phyloP scores from a whole-genome alignment of 306 rosid genomes.

The Trifolium subterraneum region DNA sequence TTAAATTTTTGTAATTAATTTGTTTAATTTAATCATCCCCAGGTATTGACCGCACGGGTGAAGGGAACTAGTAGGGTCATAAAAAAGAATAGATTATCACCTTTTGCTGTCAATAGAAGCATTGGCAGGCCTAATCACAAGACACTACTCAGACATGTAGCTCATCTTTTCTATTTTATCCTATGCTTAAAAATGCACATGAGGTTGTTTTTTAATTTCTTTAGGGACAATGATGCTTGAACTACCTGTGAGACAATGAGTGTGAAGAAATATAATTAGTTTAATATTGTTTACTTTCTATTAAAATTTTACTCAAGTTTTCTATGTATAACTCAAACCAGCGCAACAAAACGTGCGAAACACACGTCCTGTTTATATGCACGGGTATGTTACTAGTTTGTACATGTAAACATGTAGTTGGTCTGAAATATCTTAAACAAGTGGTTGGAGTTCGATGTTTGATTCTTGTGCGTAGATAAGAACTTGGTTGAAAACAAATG shows the following conservation, averaged over 20 bases:
- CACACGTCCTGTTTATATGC: no score
- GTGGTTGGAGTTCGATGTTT: no score
- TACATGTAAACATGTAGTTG: no score
- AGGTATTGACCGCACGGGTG: conserved; percentile 79
- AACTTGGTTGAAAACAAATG: no score
- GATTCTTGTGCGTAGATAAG: no score
- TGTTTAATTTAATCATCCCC: conserved; percentile 40
- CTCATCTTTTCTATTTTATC: conserved; percentile 10
- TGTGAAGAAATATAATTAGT: no score
- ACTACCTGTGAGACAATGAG: conserved; percentile 28
- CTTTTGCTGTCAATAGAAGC: conserved; percentile 48
- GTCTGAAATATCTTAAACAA: no score
- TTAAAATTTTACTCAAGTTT: no score
- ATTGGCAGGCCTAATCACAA: conserved; percentile 39
- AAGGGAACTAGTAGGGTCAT: conserved; percentile 50
- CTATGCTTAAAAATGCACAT: background rate
- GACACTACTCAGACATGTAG: conserved; percentile 47
- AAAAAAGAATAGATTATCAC: conserved; percentile 29
- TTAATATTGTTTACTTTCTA: no score
- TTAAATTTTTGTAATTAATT: conserved; percentile 6
- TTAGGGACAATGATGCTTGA: conserved; percentile 44
- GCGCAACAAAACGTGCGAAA: no score
- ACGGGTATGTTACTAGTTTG: no score
- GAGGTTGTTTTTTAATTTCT: conserved; percentile 10
- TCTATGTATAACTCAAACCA: no score